Base-by-base conservation (phyloP, 2,329 filamentous ascomycete species). In the Aspergillus alliaceus region DNA sequence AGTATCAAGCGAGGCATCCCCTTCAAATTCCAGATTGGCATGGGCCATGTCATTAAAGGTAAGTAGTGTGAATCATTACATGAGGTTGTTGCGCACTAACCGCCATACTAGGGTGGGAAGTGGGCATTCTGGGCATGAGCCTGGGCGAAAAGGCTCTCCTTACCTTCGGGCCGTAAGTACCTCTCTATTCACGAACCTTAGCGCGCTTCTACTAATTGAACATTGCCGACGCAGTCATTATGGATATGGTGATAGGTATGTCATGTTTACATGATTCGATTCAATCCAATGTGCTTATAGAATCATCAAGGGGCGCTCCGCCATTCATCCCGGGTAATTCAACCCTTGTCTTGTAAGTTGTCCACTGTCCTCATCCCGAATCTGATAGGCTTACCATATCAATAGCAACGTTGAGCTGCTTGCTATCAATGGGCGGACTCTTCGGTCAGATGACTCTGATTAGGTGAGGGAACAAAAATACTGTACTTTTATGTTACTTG, bases 321-420 rank as follows among this genome's bases (percentile, higher is more conserved):
- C 62, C 62, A 3, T 63, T 64, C 31, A 64, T 64, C 34, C 62
- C 62, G 0, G 62, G 62, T 3, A 64, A 64, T 24, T 61, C 62
- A 1, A 59, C 51, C 15, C 60, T 64, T 11, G 62, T 64, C 27
- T 64, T 64, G 62, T 64, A 40, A 58, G 60, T 59, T 40, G 1
- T 2, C 15, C 4, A 6, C 8, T 25, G 11, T 2, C 14, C 9
- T 18, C 11, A 9, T n/a, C 15, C 34, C 6, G 18, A 14, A 12
- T n/a, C 4, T 7, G 6, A 20, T n/a, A 15, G 5, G 14, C 40
- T 53, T 9, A 53, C 27, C 22, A 12, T 12, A 22, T n/a, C 9
- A 6, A 44, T 25, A 58, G 56, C 8, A 51, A 48, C 20, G 53
- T 58, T 12, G 53, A 58, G 24, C 40, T 58, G n/a, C 25, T 58